Base-by-base conservation (phyloP, 208 protist genomes). In the Vickermania ingenoplastis region DNA sequence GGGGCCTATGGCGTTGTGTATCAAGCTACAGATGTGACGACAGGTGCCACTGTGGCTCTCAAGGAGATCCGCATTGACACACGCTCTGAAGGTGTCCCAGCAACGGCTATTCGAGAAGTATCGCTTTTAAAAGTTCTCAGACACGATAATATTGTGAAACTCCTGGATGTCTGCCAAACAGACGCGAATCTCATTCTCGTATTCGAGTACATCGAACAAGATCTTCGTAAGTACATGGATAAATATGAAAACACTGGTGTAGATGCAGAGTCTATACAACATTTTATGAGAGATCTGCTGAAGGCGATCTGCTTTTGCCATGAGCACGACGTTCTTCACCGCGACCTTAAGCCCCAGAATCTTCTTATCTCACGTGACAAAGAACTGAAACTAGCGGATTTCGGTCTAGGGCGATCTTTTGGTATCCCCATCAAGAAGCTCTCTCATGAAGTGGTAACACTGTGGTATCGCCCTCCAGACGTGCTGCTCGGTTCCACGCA, bases 1-100 rank as follows among this genome's bases (percentile, higher is more conserved):
- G 97, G 97, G 17, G 94, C 96, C 1, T 99, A 98, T 61, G 97
- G 97, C 53, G 86, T 98, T 21, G 97, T 99, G 22, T 99, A 97
- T 77, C 97, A 97, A 69, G 96, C 95, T 1, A 65, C 60, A 62
- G 85, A 96, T 61, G 67, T 54, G 2, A 68, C 61, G 31, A 90
- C 84, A 17, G 67, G 68, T 53, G 67, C 65, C 14, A 87, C 72
- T 29, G 90, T 96, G 5, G 91, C 91, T 0, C 53, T 96, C 23
- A 97, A 97, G 69, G 70, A 81, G 26, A 95, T 97, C 59, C 77
- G 73, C 13, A 68, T 92, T 0, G 84, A 93, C 53, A 77, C 53
- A 23, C 80, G 96, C 45, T 88, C 96, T 57, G 93, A 97, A 41
- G 92, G 92, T 31, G 79, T 97, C n/a, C 92, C 92, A 7, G 83